These are phyloP conservation scores for Prunus fruticosa DNA, from an alignment of 306 rosid genomes.

Conservation along the genomic window DNA sequence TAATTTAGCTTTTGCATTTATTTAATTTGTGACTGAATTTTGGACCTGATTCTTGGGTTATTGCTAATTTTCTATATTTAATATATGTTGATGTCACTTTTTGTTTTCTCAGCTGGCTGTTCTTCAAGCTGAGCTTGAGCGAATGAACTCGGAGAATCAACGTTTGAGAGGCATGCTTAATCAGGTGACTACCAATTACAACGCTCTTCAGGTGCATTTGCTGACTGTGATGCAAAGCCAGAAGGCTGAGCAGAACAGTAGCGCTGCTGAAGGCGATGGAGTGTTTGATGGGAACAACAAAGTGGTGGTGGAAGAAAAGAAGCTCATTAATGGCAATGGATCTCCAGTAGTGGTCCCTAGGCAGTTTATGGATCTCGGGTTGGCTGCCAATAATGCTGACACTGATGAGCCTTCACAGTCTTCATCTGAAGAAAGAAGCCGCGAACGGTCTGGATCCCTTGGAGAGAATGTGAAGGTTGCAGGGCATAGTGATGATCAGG, in stretches of 20 bases:
- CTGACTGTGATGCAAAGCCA: slow-evolving; percentile 30
- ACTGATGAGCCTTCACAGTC: slow-evolving; percentile 42
- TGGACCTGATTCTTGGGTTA: neutral
- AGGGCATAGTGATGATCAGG: slow-evolving; percentile 31
- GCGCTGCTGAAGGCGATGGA: slow-evolving; percentile 19
- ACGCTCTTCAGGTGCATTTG: slow-evolving; percentile 44
- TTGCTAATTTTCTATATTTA: neutral
- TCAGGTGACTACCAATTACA: slow-evolving; percentile 40
- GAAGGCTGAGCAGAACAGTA: slow-evolving; percentile 23
- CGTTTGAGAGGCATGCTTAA: slow-evolving; percentile 40
- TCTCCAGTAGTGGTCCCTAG: slow-evolving; percentile 43
- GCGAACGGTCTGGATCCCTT: slow-evolving; percentile 36
- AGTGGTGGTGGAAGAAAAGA: slow-evolving; percentile 24
- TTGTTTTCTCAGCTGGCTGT: slow-evolving; percentile 39
- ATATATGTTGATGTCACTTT: too few species aligned
- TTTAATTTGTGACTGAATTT: neutral
- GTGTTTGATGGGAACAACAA: neutral
- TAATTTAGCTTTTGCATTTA: neutral
- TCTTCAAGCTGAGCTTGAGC: slow-evolving; percentile 54
- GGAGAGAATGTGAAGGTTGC: slow-evolving; percentile 27
- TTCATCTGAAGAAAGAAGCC: slow-evolving; percentile 44
- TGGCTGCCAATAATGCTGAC: slow-evolving; percentile 39
- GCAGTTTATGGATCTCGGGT: slow-evolving; percentile 64
- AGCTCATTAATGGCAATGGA: slow-evolving; percentile 11
- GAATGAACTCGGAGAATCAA: slow-evolving; percentile 55